Conservation (phyloP, 176 grass and related monocot genomes). For the Oryza meyeriana region DNA sequence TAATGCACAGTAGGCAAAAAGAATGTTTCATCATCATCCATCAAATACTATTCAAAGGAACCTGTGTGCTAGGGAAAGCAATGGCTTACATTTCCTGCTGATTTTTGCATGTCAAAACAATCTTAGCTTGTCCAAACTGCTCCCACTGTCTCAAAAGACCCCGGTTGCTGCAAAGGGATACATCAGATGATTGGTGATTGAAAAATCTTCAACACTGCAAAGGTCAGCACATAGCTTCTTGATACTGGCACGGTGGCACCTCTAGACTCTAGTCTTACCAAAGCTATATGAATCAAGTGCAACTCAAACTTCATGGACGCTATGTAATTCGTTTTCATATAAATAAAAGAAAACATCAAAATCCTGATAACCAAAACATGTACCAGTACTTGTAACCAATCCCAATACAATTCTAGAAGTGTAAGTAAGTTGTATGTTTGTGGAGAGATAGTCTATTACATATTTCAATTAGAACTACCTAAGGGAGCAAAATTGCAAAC, state of each 20-base stretch:
- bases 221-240: not conserved
- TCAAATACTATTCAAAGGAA: slow-evolving; percentile 7
- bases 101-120: slow-evolving; percentile 91
- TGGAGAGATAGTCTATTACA: not conserved
- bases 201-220: not conserved
- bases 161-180: slow-evolving; percentile 56
- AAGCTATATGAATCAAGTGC: not conserved
- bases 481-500: slow-evolving; percentile 52
- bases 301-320: not conserved
- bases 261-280: not conserved
- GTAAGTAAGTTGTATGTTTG: not conserved
- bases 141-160: slow-evolving; percentile 88
- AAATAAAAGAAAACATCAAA: not conserved
- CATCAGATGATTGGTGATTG: not conserved
- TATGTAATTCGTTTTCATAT: not conserved
- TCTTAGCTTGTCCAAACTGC: slow-evolving; percentile 93
- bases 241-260: not conserved
- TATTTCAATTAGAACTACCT: slow-evolving; percentile 40
- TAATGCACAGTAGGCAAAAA: not conserved
- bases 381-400: not conserved
- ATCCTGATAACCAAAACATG: not conserved
- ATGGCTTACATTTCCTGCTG: slow-evolving; percentile 86
- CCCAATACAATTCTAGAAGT: not conserved
- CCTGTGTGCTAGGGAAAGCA: not conserved
- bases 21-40: not conserved